Percentiles rank a stretch among this genome's conserved stretches.
phyloP scores from a whole-genome alignment of 2,329 filamentous ascomycete species.

The Verticillium nubilum region DNA sequence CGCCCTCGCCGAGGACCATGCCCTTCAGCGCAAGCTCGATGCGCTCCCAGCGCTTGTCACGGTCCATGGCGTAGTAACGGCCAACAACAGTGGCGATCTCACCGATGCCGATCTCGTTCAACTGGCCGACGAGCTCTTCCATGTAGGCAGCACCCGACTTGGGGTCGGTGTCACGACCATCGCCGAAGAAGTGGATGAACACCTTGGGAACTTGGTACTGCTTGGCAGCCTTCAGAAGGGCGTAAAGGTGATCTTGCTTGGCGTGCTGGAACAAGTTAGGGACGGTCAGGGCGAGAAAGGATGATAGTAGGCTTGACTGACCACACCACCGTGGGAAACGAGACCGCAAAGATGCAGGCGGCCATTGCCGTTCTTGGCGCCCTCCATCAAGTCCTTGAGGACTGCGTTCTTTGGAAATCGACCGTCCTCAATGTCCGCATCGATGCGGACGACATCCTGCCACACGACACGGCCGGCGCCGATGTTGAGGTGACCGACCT shows the following conservation, averaged over 20 bases:
- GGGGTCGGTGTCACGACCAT: constrained; percentile 95
- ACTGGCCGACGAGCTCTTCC: constrained; percentile 74
- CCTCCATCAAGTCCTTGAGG: constrained; percentile 70
- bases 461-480: constrained; percentile 95
- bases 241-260: constrained; percentile 90
- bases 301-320: constrained; percentile 30
- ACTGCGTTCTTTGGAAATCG: constrained; percentile 72
- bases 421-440: constrained; percentile 82
- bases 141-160: constrained; percentile 88
- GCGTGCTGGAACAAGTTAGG: constrained; percentile 55
- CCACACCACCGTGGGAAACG: constrained; percentile 90
- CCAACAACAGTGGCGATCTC: constrained; percentile 91
- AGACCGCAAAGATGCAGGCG: constrained; percentile 89
- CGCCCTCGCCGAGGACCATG: constrained; percentile 78
- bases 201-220: constrained; percentile 81
- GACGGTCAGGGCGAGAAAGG: neutral
- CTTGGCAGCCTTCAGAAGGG: constrained; percentile 85
- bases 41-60: constrained; percentile 98
- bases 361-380: constrained; percentile 82
- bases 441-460: constrained; percentile 97
- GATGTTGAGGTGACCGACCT: constrained; percentile 98
- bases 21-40: constrained; percentile 87
- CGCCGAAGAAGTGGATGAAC: constrained; percentile 98
- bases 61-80: constrained; percentile 98
- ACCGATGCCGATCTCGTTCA: constrained; percentile 78